A percentile compares a stretch with the other conserved stretches of the same genome.
Conservation (phyloP, 495 filamentous ascomycete genomes). For the Aspergillus affinis region DNA sequence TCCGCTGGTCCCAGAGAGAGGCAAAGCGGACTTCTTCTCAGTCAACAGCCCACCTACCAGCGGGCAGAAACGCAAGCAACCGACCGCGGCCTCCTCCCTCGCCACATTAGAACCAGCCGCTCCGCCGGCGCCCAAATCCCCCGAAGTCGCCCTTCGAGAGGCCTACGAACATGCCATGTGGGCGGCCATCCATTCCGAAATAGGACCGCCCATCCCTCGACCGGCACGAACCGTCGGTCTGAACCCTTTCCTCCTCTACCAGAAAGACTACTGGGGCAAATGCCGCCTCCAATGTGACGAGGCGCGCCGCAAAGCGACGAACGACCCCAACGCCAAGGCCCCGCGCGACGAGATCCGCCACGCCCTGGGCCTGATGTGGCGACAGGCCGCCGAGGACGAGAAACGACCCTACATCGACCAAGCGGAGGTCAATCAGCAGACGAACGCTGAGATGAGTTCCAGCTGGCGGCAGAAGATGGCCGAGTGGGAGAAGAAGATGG, state of each 20-base stretch:
- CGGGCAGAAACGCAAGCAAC: conserved; percentile 22
- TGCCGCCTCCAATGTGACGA: conserved; percentile 73
- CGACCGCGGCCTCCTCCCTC: conserved; percentile 3
- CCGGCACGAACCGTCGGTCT: conserved; percentile 63
- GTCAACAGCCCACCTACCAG: conserved; percentile 24
- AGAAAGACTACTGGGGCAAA: conserved; percentile 74
- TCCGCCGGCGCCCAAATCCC: conserved; percentile 23
- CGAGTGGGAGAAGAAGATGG: conserved; percentile 70
- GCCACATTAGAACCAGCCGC: conserved; percentile 11
- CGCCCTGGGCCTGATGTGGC: conserved; percentile 86
- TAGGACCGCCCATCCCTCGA: conserved; percentile 70
- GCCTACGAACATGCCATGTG: conserved; percentile 74
- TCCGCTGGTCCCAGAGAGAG: conserved; percentile 71
- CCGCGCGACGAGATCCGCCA: conserved; percentile 73
- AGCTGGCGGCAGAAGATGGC: conserved; percentile 56
- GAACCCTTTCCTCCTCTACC: conserved; percentile 69
- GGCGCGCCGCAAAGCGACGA: conserved; percentile 59
- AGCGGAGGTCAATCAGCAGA: conserved; percentile 64
- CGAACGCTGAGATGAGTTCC: conserved; percentile 55
- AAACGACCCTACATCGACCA: conserved; percentile 74
- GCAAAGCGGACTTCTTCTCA: conserved; percentile 36
- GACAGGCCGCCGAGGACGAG: conserved; percentile 63
- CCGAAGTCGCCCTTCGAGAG: conserved; percentile 57
- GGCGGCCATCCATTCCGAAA: conserved; percentile 61
- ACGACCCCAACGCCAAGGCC: conserved; percentile 65